phyloP scores from a whole-genome alignment of 1,284 basidiomycete genomes.

The Ceratobasidium sp. region DNA sequence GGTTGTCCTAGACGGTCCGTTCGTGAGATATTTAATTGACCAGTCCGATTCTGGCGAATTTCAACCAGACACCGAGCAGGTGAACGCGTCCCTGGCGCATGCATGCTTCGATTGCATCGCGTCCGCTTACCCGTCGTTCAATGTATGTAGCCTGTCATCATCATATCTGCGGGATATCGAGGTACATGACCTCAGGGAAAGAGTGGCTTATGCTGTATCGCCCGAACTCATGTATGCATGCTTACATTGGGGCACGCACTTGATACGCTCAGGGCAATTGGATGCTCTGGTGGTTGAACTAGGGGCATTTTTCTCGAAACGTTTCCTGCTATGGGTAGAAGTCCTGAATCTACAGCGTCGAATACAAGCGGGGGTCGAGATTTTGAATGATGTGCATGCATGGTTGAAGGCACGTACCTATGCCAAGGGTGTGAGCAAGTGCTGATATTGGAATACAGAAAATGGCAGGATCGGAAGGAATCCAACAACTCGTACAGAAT shows the following conservation, averaged over 20 bases:
- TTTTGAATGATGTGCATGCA: too few relatives aligned
- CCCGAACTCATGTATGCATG: neutral
- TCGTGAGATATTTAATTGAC: neutral
- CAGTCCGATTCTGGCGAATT: neutral
- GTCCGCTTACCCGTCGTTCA: neutral
- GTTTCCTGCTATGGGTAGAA: too few relatives aligned
- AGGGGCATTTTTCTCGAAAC: too few relatives aligned
- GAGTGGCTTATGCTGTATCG: neutral
- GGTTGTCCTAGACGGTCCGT: neutral
- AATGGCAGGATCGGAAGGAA: too few relatives aligned
- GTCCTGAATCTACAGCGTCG: too few relatives aligned
- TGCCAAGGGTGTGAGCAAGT: too few relatives aligned
- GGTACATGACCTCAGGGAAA: neutral
- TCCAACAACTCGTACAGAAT: too few relatives aligned
- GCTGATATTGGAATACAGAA: too few relatives aligned
- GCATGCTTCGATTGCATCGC: neutral
- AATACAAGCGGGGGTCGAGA: too few relatives aligned
- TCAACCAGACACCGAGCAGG: neutral
- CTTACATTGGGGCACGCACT: neutral
- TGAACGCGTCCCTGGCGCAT: neutral
- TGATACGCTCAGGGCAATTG: neutral
- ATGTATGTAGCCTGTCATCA: neutral
- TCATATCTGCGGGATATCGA: neutral
- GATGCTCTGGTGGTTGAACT: too few relatives aligned
- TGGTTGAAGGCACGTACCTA: neutral